Base-by-base conservation (phyloP, 495 filamentous ascomycete species). In the Xylaria intraflava region DNA sequence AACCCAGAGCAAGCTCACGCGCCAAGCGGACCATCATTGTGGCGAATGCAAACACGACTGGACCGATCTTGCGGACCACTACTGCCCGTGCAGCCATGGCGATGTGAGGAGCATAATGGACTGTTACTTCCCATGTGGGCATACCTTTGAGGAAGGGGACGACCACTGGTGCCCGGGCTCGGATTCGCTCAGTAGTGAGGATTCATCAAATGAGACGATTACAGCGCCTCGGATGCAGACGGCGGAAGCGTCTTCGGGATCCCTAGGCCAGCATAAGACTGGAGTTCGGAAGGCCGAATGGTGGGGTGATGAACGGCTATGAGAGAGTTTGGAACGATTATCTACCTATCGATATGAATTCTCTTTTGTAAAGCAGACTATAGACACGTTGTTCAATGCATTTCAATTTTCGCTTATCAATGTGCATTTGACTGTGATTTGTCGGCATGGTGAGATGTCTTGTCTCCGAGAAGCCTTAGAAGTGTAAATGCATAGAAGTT, bases 81-180 rank as follows among this genome's bases (percentile, higher is more conserved):
- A 49, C 27, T 55, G 52, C 14, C 44, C 44, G 8, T 55, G 52
- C 11, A 42, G 26, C 14, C 52, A 55, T 24, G 52, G 36, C 2
- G 45, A 49, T 19, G 12, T 29, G 9, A 23, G 52, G 20, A 36
- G 38, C 0, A 29, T 47, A 29, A 10, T 5, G 16, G 43, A 54
- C 35, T 33, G 47, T 29, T n/a, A 6, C 7, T 47, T 43, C 3
- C 2, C 44, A 3, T 55, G 52, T 11, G 16, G 0, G 6, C 52
- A 55, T 33, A 14, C 6, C 11, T 2, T 42, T 2, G 30, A 31
- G 2, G 1, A 30, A 12, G 52, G 52, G 1, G 27, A 26, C 8
- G 52, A 55, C 20, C 52, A 55, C 16, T 55, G 38, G 35, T 55
- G 52, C 20, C 52, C 45, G 20, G 44, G 50, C 11, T 40, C 50